Evolutionary conservation across 768 basidiomycete species (phyloP), one percentile per base, ranked within the genome.

Genomic region (Russula emetica): DNA sequence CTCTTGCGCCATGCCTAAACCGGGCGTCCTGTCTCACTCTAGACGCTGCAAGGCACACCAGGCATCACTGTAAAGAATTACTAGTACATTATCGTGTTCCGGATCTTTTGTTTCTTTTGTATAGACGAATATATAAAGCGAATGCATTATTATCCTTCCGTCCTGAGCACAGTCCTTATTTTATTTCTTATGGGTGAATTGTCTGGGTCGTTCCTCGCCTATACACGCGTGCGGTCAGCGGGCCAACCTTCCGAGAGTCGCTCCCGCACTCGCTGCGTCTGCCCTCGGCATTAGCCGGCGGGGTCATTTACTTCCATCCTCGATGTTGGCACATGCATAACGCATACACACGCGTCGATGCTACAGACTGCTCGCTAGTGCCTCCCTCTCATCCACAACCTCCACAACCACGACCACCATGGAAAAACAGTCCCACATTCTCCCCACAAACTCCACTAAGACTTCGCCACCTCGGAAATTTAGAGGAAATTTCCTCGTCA

Each of bases 41-140:
- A 22, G 18, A n/a, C 44, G 20, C 2, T 9, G 45, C 47, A 24
- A 24, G 13, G 49, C 22, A 45, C 44, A n/a, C n/a, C n/a, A n/a
- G n/a, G n/a, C n/a, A n/a, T n/a, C n/a, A n/a, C n/a, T n/a, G n/a
- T n/a, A n/a, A n/a, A n/a, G n/a, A n/a, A n/a, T n/a, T n/a, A n/a
- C n/a, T n/a, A n/a, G 26, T 51, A 63, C 54, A 40, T 24, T 58
- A 40, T 54, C 57, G 53, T 55, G 30, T 30, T 16, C 49, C 30
- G 40, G 53, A 30, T 65, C 64, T 65, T 61, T 65, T 65, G 59
- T 65, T 61, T 42, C 45, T 64, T 64, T 60, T 65, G 54, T 65
- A 22, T 60, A 28, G 16, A 36, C 38, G 26, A 34, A 63, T 64
- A 36, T 36, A 36, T 36, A 36, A 13, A 36, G 30, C 1, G n/a